Percentiles rank a stretch among this genome's conserved stretches.
Evolutionary conservation across 371 early-diverging fungal species (phyloP).

Genomic region (Coemansia sp.): DNA sequence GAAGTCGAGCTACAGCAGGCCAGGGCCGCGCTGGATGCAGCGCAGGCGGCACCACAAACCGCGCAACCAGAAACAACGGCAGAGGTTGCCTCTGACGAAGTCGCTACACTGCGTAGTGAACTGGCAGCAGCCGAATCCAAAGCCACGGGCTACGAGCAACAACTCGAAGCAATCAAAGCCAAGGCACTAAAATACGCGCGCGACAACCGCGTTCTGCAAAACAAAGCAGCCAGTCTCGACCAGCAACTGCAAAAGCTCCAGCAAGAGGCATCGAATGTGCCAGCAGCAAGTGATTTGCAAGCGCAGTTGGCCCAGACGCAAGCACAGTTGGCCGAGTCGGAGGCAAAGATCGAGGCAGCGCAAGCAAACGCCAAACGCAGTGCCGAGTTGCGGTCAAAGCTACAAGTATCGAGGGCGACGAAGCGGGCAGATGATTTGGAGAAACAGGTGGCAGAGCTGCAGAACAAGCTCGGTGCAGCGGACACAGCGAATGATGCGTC

Average conservation of each 20-base stretch:
- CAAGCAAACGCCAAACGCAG: constrained; percentile 34
- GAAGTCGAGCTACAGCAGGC: constrained; percentile 19
- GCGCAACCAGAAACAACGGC: neutral
- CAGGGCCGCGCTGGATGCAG: constrained; percentile 14
- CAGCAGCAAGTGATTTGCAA: neutral
- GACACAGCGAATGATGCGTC: constrained; percentile 5
- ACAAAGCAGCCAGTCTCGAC: constrained; percentile 29
- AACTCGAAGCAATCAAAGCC: constrained; percentile 38
- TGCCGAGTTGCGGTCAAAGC: constrained; percentile 42
- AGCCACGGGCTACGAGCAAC: constrained; percentile 16
- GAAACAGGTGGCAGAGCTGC: constrained; percentile 28
- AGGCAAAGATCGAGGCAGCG: constrained; percentile 45
- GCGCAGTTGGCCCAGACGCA: constrained; percentile 23
- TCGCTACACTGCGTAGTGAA: constrained; percentile 12
- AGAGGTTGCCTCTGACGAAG: constrained; percentile 2
- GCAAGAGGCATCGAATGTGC: neutral
- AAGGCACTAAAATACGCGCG: constrained; percentile 23
- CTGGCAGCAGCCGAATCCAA: constrained; percentile 23
- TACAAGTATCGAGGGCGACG: constrained; percentile 32
- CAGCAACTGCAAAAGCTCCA: constrained; percentile 16
- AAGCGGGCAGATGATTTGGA: constrained; percentile 41
- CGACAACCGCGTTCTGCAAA: constrained; percentile 37
- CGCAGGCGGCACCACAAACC: constrained; percentile 7
- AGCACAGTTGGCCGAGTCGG: constrained; percentile 45
- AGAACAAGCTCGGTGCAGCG: constrained; percentile 15